These are phyloP conservation scores for Cydonia oblonga DNA, from an alignment of 331 rosid species.

Conservation along the genomic window DNA sequence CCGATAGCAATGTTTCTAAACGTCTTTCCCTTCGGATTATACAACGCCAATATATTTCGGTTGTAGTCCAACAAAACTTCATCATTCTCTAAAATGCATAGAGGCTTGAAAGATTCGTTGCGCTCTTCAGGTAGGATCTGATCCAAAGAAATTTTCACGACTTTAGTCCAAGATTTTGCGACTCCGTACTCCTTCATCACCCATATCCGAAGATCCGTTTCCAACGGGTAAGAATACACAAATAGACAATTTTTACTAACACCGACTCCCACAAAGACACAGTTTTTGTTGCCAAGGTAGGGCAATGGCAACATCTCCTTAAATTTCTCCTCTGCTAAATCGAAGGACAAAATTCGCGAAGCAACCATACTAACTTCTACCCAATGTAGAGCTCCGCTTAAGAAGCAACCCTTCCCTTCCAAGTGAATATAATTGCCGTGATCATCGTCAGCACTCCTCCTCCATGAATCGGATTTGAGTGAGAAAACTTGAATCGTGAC, in stretches of 20 bases:
- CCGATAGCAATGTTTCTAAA: neutral
- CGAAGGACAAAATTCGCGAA: neutral
- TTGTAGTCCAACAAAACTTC: neutral
- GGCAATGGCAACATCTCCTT: neutral
- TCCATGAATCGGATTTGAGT: neutral
- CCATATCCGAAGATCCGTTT: neutral
- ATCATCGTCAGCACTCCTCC: too few species aligned
- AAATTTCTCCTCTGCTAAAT: neutral
- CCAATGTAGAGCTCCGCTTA: neutral
- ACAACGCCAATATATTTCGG: neutral
- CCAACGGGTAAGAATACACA: neutral
- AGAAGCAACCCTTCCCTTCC: neutral
- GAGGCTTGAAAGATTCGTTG: neutral
- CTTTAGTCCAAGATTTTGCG: neutral
- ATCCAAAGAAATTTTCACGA: neutral
- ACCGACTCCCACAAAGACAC: neutral
- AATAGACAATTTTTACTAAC: neutral
- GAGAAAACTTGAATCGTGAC: too few species aligned
- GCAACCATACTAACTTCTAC: neutral
- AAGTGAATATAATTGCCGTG: too few species aligned
- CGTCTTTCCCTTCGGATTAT: neutral
- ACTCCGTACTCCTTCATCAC: constrained; percentile 1
- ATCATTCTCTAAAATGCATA: neutral
- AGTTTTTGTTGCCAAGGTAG: too few species aligned
- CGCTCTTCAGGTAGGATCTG: too few species aligned